phyloP scores from a whole-genome alignment of 2,329 filamentous ascomycete genomes.

The Apiospora kogelbergensis region DNA sequence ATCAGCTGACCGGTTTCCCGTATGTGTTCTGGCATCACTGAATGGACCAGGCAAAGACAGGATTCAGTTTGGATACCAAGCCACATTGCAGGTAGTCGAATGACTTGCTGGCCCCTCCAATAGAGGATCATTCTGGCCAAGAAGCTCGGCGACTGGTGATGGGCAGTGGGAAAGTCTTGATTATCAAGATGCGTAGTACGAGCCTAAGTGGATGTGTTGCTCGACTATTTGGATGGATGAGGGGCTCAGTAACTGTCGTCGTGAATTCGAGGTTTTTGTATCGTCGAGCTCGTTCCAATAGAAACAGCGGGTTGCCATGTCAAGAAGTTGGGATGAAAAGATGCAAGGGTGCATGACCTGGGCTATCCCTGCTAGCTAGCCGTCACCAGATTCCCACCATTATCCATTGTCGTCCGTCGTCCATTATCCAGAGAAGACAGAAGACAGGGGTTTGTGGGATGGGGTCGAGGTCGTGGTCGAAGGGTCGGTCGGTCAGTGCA shows the following conservation, averaged over 20 bases:
- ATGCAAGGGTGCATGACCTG: slow-evolving; percentile 13
- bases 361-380: slow-evolving; percentile 1
- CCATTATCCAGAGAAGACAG: no score
- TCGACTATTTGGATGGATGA: slow-evolving; percentile 25
- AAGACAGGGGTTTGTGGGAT: not conserved
- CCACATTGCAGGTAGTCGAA: not conserved
- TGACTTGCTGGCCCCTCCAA: not conserved
- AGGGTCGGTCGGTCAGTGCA: not conserved
- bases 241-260: slow-evolving; percentile 24
- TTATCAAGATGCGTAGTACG: slow-evolving; percentile 19
- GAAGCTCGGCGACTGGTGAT: not conserved
- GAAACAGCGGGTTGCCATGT: slow-evolving; percentile 26
- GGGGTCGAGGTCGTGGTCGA: not conserved
- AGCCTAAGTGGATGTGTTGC: slow-evolving; percentile 29
- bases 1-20: not conserved
- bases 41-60: not conserved
- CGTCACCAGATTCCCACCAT: slow-evolving; percentile 7
- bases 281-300: slow-evolving; percentile 31
- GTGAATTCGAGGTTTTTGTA: slow-evolving; percentile 26
- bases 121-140: not conserved
- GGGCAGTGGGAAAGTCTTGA: slow-evolving; percentile 10
- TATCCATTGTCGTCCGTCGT: no score
- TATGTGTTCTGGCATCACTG: not conserved
- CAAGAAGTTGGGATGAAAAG: slow-evolving; percentile 25
- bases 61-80: not conserved